These are phyloP conservation scores for Aspergillus cavernicola DNA, from an alignment of 495 filamentous ascomycete species.

Conservation along the genomic window DNA sequence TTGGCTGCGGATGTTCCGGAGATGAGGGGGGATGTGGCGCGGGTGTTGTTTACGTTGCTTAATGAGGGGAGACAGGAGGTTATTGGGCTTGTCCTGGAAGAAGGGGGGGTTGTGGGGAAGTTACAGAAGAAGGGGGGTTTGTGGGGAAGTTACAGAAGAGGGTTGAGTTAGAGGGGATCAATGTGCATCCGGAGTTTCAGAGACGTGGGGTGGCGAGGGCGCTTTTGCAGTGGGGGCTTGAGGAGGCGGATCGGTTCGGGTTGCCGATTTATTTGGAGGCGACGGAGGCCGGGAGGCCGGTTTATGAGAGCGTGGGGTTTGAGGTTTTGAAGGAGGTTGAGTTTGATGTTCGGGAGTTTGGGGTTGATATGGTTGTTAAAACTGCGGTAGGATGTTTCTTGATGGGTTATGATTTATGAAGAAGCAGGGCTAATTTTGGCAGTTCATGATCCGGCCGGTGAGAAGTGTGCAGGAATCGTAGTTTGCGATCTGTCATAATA, in stretches of 20 bases:
- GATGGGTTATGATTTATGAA: background rate
- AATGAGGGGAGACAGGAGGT: constrained; percentile 1
- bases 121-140: background rate
- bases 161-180: background rate
- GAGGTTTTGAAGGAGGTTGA: constrained; percentile 34
- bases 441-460: background rate
- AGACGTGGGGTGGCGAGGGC: constrained; percentile 29
- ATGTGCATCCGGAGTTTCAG: constrained; percentile 3
- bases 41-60: background rate
- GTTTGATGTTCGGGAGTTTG: constrained; percentile 30
- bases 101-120: background rate
- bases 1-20: constrained; percentile 2
- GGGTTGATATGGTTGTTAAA: constrained; percentile 1
- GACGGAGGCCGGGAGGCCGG: constrained; percentile 42
- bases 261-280: constrained; percentile 51
- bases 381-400: constrained; percentile 1
- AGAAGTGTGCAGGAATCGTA: background rate
- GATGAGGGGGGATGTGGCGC: background rate
- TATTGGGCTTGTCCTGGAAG: background rate
- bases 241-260: constrained; percentile 45
- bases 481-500: no score
- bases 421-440: background rate
- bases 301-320: constrained; percentile 57
- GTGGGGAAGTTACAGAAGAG: background rate
- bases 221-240: constrained; percentile 47